These are phyloP conservation scores for Magnusiomyces tetraspermus DNA, from an alignment of 1,139 yeast species.

Conservation along the genomic window DNA sequence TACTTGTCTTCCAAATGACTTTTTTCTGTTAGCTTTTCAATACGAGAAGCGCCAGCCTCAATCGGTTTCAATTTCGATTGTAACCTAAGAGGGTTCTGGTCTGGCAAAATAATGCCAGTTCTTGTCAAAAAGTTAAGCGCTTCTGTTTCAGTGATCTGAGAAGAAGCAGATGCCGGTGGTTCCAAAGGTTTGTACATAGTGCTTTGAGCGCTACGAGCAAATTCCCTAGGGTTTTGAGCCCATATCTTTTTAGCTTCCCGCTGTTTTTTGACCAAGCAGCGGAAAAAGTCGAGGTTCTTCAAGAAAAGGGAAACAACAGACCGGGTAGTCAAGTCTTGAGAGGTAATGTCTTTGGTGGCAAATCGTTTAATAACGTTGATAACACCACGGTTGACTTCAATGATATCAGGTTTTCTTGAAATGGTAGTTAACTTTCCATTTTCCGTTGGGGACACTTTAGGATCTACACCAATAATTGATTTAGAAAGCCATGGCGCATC, in stretches of 20 bases:
- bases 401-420: neutral
- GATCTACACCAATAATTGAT: slow-evolving; percentile 8
- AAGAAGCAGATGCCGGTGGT: neutral
- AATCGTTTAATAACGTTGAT: slow-evolving; percentile 18
- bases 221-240: no score
- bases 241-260: neutral
- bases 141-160: slow-evolving; percentile 11
- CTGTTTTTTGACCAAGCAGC: neutral
- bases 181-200: no score
- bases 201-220: no score
- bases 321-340: slow-evolving; percentile 18
- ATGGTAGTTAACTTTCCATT: slow-evolving; percentile 5
- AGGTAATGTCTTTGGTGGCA: slow-evolving; percentile 21
- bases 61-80: slow-evolving; percentile 14
- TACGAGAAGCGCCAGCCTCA: slow-evolving; percentile 16
- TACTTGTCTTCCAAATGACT: slow-evolving; percentile 10
- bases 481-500: neutral
- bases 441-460: neutral
- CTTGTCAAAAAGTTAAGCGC: slow-evolving; percentile 17
- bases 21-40: slow-evolving; percentile 12
- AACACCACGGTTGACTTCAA: slow-evolving; percentile 7
- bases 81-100: slow-evolving; percentile 15
- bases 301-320: slow-evolving; percentile 21
- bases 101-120: slow-evolving; percentile 13
- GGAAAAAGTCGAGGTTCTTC: slow-evolving; percentile 12